phyloP scores from a whole-genome alignment of 202 grass and related monocot species.

The Musa balbisiana region DNA sequence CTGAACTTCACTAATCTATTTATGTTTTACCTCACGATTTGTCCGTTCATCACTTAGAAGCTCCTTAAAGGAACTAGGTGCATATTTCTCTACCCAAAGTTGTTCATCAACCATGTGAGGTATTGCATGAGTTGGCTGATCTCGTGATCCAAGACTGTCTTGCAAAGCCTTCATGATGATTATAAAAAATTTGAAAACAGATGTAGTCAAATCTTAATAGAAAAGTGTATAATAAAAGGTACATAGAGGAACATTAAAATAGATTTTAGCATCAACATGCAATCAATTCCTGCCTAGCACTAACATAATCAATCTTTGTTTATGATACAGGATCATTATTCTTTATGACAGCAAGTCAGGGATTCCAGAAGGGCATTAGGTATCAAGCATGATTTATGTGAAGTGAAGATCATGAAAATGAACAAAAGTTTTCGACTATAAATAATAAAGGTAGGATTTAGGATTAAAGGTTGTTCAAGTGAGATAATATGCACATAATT shows the following conservation, averaged over 20 bases:
- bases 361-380: too few species aligned
- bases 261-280: neutral
- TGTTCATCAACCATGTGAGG: constrained; percentile 50
- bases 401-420: too few species aligned
- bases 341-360: too few species aligned
- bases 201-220: neutral
- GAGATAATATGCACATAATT: too few species aligned
- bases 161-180: constrained; percentile 59
- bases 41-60: constrained; percentile 89
- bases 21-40: constrained; percentile 68
- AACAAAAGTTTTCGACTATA: too few species aligned
- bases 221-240: neutral
- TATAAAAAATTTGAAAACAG: neutral
- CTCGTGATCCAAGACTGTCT: constrained; percentile 41
- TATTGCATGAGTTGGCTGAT: constrained; percentile 21
- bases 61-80: constrained; percentile 82
- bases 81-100: constrained; percentile 93
- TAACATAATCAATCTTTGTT: too few species aligned
- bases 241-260: neutral
- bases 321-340: too few species aligned
- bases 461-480: too few species aligned
- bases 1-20: neutral
- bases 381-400: too few species aligned
- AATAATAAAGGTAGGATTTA: too few species aligned
- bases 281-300: too few species aligned